Percentiles rank a stretch among this genome's conserved stretches.
These are phyloP conservation scores for Trypanosoma cruzi DNA, from an alignment of 208 protist species.

Conservation along the genomic window DNA sequence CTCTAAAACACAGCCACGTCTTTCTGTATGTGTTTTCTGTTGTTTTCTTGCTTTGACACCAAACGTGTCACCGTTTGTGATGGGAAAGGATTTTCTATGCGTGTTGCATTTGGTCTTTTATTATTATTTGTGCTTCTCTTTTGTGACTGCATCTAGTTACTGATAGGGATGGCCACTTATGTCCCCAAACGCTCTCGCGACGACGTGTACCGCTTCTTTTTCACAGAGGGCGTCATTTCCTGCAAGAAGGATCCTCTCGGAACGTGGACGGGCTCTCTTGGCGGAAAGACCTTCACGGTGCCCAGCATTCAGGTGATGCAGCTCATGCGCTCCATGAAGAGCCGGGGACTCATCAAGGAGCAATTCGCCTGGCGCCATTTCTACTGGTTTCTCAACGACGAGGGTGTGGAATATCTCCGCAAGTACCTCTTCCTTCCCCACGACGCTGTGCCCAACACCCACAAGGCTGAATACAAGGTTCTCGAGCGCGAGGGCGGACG, in stretches of 20 bases:
- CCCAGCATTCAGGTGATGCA: slow-evolving; percentile 89
- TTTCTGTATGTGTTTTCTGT: slow-evolving; percentile 3
- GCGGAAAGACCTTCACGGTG: slow-evolving; percentile 76
- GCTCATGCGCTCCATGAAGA: slow-evolving; percentile 92
- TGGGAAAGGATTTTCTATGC: too few relatives aligned
- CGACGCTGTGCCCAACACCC: slow-evolving; percentile 89
- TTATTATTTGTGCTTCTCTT: slow-evolving; percentile 7
- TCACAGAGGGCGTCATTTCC: slow-evolving; percentile 89
- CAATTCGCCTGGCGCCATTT: slow-evolving; percentile 95
- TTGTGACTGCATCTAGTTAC: background rate
- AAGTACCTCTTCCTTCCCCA: slow-evolving; percentile 91
- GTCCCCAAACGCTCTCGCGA: slow-evolving; percentile 80
- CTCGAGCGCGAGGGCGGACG: too few relatives aligned
- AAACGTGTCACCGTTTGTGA: too few relatives aligned
- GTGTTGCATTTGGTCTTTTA: background rate
- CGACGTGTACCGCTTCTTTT: slow-evolving; percentile 93
- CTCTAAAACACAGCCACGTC: background rate
- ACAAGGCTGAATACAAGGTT: slow-evolving; percentile 68
- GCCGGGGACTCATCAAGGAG: slow-evolving; percentile 92
- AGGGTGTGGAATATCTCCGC: slow-evolving; percentile 94
- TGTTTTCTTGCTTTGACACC: too few relatives aligned
- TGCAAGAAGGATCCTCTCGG: slow-evolving; percentile 93
- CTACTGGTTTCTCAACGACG: slow-evolving; percentile 95
- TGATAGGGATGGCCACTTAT: slow-evolving; percentile 77
- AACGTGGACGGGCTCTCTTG: slow-evolving; percentile 82